These are phyloP conservation scores for Neoscytalidium dimidiatum DNA, from an alignment of 2,329 filamentous ascomycete genomes.

Conservation along the genomic window DNA sequence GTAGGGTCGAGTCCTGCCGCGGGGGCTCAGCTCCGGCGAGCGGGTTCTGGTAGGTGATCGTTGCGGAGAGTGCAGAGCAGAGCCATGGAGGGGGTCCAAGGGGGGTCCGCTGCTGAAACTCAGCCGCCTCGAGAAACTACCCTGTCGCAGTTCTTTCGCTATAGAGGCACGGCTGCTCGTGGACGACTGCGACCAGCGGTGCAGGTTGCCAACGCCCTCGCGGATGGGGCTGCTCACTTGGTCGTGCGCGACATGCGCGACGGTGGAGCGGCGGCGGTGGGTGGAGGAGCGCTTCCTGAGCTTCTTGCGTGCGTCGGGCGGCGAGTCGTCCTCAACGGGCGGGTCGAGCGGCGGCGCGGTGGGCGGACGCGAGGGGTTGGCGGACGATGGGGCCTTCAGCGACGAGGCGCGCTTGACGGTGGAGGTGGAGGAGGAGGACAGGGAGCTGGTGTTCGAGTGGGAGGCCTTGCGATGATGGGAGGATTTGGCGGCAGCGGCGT, in stretches of 20 bases:
- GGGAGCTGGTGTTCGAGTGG: constrained; percentile 47
- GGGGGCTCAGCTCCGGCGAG: constrained; percentile 43
- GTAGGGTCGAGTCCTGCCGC: constrained; percentile 31
- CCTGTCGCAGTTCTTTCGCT: constrained; percentile 26
- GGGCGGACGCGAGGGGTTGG: constrained; percentile 12
- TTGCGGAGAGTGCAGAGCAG: constrained; percentile 36
- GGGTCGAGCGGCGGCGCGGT: constrained; percentile 10
- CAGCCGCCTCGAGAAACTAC: constrained; percentile 40
- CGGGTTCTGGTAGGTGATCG: constrained; percentile 31
- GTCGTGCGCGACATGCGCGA: constrained; percentile 41
- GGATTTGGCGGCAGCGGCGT: constrained; percentile 21
- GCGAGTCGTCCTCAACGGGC: constrained; percentile 4
- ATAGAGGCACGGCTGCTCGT: constrained; percentile 49
- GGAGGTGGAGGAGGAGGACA: constrained; percentile 38
- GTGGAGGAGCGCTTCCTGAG: constrained; percentile 12
- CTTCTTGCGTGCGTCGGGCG: constrained; percentile 14
- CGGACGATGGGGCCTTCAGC: constrained; percentile 28
- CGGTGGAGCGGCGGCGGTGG: constrained; percentile 42
- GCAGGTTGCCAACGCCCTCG: constrained; percentile 53
- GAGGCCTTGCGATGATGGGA: constrained; percentile 34
- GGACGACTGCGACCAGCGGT: constrained; percentile 62
- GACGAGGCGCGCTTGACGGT: constrained; percentile 47
- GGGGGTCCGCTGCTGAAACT: constrained; percentile 40
- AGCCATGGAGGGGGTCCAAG: constrained; percentile 38
- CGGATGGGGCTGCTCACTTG: constrained; percentile 35